Conservation (phyloP, 2,329 filamentous ascomycete genomes). For the Hymenotorrendiella dingleyae region DNA sequence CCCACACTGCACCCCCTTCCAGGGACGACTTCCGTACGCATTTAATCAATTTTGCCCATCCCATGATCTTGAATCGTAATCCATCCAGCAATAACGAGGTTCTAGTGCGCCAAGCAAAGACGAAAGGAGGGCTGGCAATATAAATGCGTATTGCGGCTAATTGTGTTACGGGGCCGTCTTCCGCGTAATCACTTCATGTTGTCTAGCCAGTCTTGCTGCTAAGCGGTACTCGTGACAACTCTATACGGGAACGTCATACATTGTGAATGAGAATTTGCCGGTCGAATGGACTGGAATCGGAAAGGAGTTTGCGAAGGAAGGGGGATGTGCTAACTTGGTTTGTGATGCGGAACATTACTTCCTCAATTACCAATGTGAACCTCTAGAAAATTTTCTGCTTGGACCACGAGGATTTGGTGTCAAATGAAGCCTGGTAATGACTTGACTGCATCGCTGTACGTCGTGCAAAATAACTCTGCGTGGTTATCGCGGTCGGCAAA, state of each 20-base stretch:
- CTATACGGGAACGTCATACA: conserved; percentile 2
- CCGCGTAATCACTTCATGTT: conserved; percentile 3
- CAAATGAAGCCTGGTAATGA: no score
- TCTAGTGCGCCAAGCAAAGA: background rate
- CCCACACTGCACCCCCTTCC: conserved; percentile 3
- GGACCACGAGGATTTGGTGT: no score
- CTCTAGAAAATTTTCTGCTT: no score
- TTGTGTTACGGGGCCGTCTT: background rate
- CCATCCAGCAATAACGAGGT: conserved; percentile 1
- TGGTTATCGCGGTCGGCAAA: no score
- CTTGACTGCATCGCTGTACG: no score
- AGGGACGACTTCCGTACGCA: no score
- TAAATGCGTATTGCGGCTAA: conserved; percentile 6
- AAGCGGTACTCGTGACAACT: no score
- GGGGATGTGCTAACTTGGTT: background rate
- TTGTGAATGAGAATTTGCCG: background rate
- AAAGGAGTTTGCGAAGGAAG: background rate
- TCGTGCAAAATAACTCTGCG: no score
- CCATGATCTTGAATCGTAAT: conserved; percentile 1
- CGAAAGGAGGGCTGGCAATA: background rate
- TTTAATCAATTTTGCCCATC: conserved; percentile 4
- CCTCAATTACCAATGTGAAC: no score
- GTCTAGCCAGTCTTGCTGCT: conserved; percentile 6
- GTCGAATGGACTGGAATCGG: background rate
- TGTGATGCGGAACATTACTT: background rate